These are phyloP conservation scores for Arthroderma uncinatum DNA, from an alignment of 2,329 filamentous ascomycete species.

Conservation along the genomic window DNA sequence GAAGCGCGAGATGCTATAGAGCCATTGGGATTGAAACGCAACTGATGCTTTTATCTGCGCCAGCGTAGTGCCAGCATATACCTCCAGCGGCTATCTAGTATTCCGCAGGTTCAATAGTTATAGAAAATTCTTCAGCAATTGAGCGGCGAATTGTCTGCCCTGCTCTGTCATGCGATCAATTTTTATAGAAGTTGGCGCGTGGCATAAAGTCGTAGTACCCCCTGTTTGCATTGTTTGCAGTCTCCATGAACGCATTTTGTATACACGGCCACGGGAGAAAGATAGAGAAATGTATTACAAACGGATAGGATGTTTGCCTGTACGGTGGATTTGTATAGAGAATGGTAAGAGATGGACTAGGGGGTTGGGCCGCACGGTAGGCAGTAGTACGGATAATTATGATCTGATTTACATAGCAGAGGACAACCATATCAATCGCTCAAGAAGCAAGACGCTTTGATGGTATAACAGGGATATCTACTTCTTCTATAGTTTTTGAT, in stretches of 20 bases:
- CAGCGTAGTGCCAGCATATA: neutral
- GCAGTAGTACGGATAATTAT: neutral
- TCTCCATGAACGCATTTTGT: neutral
- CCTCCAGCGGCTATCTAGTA: neutral
- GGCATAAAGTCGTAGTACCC: neutral
- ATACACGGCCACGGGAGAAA: neutral
- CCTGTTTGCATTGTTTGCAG: constrained; percentile 2
- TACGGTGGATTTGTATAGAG: neutral
- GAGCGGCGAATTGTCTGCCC: neutral
- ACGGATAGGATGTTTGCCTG: neutral
- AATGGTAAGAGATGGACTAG: neutral
- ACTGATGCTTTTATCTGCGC: neutral
- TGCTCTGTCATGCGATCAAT: neutral
- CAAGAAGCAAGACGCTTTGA: constrained; percentile 3
- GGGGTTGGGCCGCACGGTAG: neutral
- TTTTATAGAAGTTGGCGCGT: neutral
- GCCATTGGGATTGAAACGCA: neutral
- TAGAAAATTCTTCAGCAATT: neutral
- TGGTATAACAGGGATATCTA: constrained; percentile 3
- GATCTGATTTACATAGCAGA: neutral
- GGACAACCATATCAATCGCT: neutral
- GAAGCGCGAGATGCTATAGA: neutral
- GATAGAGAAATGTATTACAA: neutral
- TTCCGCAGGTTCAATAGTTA: neutral
- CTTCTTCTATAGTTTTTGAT: constrained; percentile 68